These are phyloP conservation scores for Spirogloea muscicola DNA, from an alignment of 139 green algal genomes.

Conservation along the genomic window DNA sequence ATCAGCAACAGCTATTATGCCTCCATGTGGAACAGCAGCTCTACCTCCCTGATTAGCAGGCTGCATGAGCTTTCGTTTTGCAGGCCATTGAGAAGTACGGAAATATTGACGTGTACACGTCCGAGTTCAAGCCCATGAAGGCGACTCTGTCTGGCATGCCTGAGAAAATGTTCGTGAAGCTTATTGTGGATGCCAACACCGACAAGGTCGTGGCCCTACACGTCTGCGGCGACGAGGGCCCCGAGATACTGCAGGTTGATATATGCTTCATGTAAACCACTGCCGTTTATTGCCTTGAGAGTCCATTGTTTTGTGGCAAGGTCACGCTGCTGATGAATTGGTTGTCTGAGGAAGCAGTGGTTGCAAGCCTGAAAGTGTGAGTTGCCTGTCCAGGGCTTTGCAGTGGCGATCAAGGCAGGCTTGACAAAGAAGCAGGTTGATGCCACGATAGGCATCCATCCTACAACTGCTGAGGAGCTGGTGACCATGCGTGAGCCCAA, in stretches of 20 bases:
- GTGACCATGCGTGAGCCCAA: conserved; percentile 79
- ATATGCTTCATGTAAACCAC: too few relatives aligned
- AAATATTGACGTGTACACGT: conserved; percentile 86
- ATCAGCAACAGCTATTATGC: too few relatives aligned
- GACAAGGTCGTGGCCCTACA: conserved; percentile 79
- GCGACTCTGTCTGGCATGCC: conserved; percentile 80
- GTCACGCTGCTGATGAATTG: too few relatives aligned
- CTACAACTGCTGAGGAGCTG: conserved; percentile 91
- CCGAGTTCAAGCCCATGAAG: conserved; percentile 88
- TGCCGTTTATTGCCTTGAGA: too few relatives aligned
- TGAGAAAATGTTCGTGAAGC: conserved; percentile 57
- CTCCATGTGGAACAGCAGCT: too few relatives aligned
- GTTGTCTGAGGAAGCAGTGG: too few relatives aligned
- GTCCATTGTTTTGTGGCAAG: too few relatives aligned
- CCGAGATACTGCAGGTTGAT: conserved; percentile 96
- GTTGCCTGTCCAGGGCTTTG: conserved; percentile 83
- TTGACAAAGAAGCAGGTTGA: conserved; percentile 91
- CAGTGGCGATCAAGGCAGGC: conserved; percentile 84
- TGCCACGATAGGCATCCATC: conserved; percentile 83
- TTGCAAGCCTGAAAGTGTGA: too few relatives aligned
- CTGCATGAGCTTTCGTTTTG: too few relatives aligned
- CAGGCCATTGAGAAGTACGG: conserved; percentile 51
- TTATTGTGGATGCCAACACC: conserved; percentile 77
- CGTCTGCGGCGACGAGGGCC: conserved; percentile 88
- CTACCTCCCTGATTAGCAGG: too few relatives aligned